These are phyloP conservation scores for Pyrenochaeta sp. DNA, from an alignment of 2,329 filamentous ascomycete genomes.

Conservation along the genomic window DNA sequence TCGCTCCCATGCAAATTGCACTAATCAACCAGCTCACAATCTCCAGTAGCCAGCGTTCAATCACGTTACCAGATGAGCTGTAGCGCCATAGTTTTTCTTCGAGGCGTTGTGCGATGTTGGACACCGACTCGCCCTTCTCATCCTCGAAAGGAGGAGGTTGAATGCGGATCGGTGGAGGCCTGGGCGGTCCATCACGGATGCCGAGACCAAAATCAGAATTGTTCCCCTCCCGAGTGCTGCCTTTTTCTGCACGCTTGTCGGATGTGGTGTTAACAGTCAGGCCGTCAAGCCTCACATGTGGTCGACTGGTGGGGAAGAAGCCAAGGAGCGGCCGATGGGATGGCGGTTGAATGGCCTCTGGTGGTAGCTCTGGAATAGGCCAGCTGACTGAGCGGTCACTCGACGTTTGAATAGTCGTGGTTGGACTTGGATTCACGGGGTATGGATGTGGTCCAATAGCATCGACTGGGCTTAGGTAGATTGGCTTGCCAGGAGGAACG, in stretches of 20 bases:
- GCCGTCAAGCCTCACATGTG: constrained; percentile 17
- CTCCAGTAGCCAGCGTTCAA: constrained; percentile 38
- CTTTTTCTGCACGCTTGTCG: constrained; percentile 17
- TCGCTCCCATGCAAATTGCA: constrained; percentile 30
- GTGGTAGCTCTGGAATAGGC: constrained; percentile 28
- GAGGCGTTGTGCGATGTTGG: constrained; percentile 33
- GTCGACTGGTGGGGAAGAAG: constrained; percentile 24
- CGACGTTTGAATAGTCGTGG: constrained; percentile 29
- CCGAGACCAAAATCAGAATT: constrained; percentile 6
- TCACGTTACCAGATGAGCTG: constrained; percentile 21
- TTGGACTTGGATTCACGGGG: constrained; percentile 14
- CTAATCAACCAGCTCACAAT: constrained; percentile 38
- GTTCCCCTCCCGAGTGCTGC: too few species aligned
- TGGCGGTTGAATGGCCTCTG: constrained; percentile 17
- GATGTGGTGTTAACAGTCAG: constrained; percentile 16
- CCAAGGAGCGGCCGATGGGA: constrained; percentile 19
- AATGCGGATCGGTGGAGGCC: constrained; percentile 18
- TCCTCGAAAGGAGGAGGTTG: constrained; percentile 3
- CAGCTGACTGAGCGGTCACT: constrained; percentile 25
- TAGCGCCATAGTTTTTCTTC: constrained; percentile 29
- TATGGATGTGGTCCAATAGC: neutral
- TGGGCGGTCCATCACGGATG: constrained; percentile 2
- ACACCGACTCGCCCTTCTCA: neutral
- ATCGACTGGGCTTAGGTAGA: constrained; percentile 2
- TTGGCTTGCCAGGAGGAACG: constrained; percentile 12